A percentile compares a stretch with the other conserved stretches of the same genome.
Evolutionary conservation across 176 grass and related monocot genomes (phyloP).

Genomic region (Raddia guianensis): DNA sequence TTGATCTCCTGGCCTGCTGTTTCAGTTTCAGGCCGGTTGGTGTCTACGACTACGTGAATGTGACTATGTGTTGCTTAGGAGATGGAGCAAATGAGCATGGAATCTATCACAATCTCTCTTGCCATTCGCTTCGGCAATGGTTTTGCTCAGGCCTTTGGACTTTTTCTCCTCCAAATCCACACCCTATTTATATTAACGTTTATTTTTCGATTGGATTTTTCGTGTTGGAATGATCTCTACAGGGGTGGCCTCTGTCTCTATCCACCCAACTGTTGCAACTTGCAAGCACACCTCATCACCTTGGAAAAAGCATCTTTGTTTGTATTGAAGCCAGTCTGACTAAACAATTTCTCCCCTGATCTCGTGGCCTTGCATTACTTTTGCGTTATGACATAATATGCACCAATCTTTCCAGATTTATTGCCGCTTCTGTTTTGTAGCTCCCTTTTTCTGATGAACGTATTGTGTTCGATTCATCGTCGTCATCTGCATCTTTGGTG

Average conservation of each 20-base stretch:
- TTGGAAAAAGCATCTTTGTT: conserved; percentile 28
- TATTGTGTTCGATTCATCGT: neutral
- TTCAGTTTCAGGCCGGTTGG: neutral
- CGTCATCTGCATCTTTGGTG: neutral
- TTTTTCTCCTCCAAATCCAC: neutral
- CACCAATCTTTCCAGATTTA: neutral
- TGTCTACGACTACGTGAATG: neutral
- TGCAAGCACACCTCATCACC: conserved; percentile 25
- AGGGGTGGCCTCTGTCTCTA: neutral
- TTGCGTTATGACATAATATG: neutral
- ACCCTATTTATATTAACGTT: neutral
- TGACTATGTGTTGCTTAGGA: neutral
- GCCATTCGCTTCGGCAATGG: conserved; percentile 33
- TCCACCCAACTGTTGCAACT: neutral
- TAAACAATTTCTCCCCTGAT: neutral
- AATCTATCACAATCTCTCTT: conserved; percentile 33
- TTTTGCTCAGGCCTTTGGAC: neutral
- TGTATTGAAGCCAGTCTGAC: neutral
- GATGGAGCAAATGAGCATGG: conserved; percentile 17
- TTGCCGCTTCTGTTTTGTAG: neutral
- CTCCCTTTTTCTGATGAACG: neutral
- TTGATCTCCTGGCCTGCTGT: neutral
- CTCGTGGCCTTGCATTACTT: conserved; percentile 7
- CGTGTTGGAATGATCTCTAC: conserved; percentile 37
- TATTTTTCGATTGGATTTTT: conserved; percentile 2